Evolutionary conservation across 257 asterid genomes (phyloP).

Genomic region (Voacanga thouarsii): DNA sequence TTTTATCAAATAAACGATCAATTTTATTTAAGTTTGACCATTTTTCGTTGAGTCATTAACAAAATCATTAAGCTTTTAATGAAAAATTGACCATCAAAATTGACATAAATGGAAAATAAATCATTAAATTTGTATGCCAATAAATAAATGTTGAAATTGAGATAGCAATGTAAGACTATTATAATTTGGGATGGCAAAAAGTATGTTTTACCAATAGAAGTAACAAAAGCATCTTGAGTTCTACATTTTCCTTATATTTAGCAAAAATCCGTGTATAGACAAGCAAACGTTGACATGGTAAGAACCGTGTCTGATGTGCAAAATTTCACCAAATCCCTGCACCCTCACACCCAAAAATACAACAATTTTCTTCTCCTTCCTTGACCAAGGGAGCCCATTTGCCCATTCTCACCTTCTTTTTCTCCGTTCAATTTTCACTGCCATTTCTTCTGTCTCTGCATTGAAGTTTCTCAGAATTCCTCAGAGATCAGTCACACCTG

Average conservation of each 20-base stretch:
- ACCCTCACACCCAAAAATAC: background rate
- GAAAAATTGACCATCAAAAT: no score
- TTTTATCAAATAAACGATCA: no score
- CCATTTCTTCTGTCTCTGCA: conserved; percentile 2
- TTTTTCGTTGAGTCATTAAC: no score
- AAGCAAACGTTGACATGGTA: background rate
- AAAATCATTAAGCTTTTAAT: no score
- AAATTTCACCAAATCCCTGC: background rate
- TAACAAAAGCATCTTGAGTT: background rate
- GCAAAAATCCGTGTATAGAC: background rate
- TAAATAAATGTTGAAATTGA: no score
- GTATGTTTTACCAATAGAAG: no score
- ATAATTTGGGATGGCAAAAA: no score
- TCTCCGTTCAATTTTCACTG: background rate
- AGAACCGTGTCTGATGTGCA: background rate
- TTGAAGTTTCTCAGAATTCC: conserved; percentile 11
- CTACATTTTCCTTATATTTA: background rate
- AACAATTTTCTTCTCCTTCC: background rate
- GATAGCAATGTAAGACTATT: no score
- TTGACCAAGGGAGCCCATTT: background rate
- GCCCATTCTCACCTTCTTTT: background rate
- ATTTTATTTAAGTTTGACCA: no score
- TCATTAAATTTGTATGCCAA: no score
- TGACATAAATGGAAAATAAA: no score
- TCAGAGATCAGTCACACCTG: conserved; percentile 14